Conservation (phyloP, 2,329 filamentous ascomycete genomes). For the Alternaria alternata region DNA sequence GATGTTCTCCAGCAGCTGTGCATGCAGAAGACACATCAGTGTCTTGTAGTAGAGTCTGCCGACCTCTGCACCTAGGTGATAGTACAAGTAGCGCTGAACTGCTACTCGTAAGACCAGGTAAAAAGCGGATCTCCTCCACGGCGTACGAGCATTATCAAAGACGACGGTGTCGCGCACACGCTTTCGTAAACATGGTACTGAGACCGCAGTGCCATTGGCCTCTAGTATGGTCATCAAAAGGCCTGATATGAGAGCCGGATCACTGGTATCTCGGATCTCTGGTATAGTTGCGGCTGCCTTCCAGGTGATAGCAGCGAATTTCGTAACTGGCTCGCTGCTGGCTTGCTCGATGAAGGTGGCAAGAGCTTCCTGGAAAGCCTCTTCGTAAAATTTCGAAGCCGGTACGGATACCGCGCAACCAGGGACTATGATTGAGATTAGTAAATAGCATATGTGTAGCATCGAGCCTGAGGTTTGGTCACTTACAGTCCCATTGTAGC, state of each 20-base stretch:
- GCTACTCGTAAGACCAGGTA: conserved; percentile 71
- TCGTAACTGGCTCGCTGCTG: conserved; percentile 61
- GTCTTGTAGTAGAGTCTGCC: conserved; percentile 66
- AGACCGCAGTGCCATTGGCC: conserved; percentile 56
- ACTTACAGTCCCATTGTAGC: conserved; percentile 61
- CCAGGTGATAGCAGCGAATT: conserved; percentile 59
- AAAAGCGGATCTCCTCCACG: conserved; percentile 69
- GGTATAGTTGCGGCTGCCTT: conserved; percentile 61
- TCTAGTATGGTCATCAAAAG: conserved; percentile 69
- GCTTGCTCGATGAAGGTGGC: conserved; percentile 65
- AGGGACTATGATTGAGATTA: conserved; percentile 54
- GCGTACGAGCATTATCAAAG: conserved; percentile 57
- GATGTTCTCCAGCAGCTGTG: conserved; percentile 57
- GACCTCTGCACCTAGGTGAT: conserved; percentile 49
- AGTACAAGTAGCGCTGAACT: conserved; percentile 61
- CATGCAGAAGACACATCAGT: conserved; percentile 60
- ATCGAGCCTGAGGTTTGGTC: neutral
- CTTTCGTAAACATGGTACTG: conserved; percentile 60
- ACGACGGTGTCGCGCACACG: conserved; percentile 70
- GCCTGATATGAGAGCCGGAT: conserved; percentile 66
- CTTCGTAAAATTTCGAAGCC: conserved; percentile 46
- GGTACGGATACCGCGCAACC: conserved; percentile 61
- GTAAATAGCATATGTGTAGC: neutral
- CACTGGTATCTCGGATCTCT: conserved; percentile 66
- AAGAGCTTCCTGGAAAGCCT: conserved; percentile 59